These are phyloP conservation scores for Ganoderma meredithae DNA, from an alignment of 1,284 basidiomycete species.

Conservation along the genomic window DNA sequence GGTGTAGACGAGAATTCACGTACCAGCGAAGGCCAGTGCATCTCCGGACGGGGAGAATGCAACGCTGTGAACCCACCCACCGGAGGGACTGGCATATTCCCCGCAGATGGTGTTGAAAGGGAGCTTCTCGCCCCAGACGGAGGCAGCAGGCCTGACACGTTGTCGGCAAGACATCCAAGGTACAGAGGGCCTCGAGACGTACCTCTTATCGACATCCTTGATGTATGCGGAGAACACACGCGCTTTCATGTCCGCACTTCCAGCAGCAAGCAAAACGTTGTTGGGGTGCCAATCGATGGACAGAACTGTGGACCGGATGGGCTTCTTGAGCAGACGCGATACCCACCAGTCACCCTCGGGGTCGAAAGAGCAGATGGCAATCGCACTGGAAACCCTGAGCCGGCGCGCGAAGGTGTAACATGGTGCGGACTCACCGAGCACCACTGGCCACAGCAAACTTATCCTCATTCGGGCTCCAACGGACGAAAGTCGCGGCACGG, in stretches of 20 bases:
- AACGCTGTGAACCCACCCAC: slow-evolving; percentile 97
- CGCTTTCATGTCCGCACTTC: slow-evolving; percentile 94
- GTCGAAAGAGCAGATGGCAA: slow-evolving; percentile 95
- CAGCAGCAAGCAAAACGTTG: slow-evolving; percentile 90
- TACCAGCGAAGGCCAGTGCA: slow-evolving; percentile 90
- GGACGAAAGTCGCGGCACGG: slow-evolving; percentile 93
- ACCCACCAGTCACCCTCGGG: slow-evolving; percentile 99
- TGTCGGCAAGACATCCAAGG: slow-evolving; percentile 7
- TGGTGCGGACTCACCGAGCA: slow-evolving; percentile 70
- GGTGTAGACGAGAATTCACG: slow-evolving; percentile 43
- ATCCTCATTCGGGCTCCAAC: slow-evolving; percentile 97
- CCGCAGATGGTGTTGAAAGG: slow-evolving; percentile 99
- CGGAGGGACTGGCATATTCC: slow-evolving; percentile 87
- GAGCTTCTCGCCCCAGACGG: slow-evolving; percentile 96
- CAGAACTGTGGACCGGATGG: slow-evolving; percentile 80
- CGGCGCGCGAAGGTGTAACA: background rate
- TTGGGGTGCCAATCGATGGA: slow-evolving; percentile 98
- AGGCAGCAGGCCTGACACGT: slow-evolving; percentile 76
- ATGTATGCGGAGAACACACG: slow-evolving; percentile 94
- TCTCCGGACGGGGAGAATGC: slow-evolving; percentile 97
- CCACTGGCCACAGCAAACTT: slow-evolving; percentile 99
- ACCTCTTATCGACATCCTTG: slow-evolving; percentile 97
- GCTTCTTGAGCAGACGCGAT: slow-evolving; percentile 97
- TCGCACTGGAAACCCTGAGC: slow-evolving; percentile 61
- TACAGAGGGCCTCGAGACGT: slow-evolving; percentile 34